phyloP scores from a whole-genome alignment of 2,329 filamentous ascomycete species.

The Aspergillus clavatus region DNA sequence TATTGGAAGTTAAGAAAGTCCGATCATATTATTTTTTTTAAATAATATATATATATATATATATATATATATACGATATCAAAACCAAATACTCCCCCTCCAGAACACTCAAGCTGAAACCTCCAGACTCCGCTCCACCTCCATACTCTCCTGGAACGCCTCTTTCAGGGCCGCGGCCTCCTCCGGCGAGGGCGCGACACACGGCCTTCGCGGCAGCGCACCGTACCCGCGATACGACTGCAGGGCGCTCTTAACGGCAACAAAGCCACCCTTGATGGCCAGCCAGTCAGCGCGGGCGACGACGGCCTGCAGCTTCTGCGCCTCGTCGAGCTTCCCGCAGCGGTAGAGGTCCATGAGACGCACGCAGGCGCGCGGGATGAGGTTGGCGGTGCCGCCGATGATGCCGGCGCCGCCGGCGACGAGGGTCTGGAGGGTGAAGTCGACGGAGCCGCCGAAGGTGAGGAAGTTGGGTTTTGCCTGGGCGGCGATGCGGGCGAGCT shows the following conservation, averaged over 20 bases:
- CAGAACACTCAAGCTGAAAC: constrained; percentile 12
- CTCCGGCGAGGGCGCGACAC: constrained; percentile 44
- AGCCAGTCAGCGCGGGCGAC: constrained; percentile 77
- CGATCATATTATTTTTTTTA: no score
- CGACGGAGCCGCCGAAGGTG: constrained; percentile 82
- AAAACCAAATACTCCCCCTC: constrained; percentile 11
- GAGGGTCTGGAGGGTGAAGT: constrained; percentile 80
- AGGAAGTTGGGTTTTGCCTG: constrained; percentile 57
- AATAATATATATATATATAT: no score
- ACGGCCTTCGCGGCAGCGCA: constrained; percentile 66
- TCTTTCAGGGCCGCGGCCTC: constrained; percentile 31
- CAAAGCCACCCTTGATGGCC: constrained; percentile 74
- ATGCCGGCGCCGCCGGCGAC: constrained; percentile 75
- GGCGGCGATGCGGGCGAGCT: constrained; percentile 59
- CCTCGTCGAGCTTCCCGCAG: constrained; percentile 69
- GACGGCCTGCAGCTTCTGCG: constrained; percentile 69
- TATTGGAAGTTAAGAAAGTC: no score
- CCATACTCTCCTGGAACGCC: constrained; percentile 36
- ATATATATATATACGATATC: background rate
- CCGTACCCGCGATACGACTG: constrained; percentile 79
- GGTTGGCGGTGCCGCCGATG: constrained; percentile 80
- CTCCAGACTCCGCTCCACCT: constrained; percentile 33
- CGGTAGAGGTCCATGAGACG: constrained; percentile 72
- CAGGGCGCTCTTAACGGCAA: constrained; percentile 80
- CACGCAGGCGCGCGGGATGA: constrained; percentile 76